Base-by-base conservation (phyloP, 768 basidiomycete species). In the Lactifluus rugatus region DNA sequence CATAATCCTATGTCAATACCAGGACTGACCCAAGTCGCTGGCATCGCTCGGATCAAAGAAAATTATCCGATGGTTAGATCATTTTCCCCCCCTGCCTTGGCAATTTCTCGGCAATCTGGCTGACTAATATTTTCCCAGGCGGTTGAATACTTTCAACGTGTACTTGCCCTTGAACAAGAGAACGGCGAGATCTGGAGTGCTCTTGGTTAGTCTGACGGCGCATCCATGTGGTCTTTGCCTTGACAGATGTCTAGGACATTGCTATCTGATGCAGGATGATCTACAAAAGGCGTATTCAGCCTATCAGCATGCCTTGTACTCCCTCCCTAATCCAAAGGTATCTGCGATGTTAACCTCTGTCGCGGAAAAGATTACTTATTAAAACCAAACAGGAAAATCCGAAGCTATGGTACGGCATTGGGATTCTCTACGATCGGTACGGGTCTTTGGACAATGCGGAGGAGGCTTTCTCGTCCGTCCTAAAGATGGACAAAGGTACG, bases 151-250 rank as follows among this genome's bases (percentile, higher is more conserved):
- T 98, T 96, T 70, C 91, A 96, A 66, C 85, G 94, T 47, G 93
- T 94, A 21, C 81, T 98, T 54, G 77, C 78, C 63, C 79, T 96
- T 57, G 86, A 93, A 66, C 91, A 92, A 73, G 93, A 96, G 73
- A 96, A 96, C 73, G 95, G 95, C 68, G 95, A 98, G 76, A 90
- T 96, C 57, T 98, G 95, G 95, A 93, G 91, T 67, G 93, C 94
- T 0, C 80, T 99, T 58, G 93, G 92, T 85, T 71, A 62, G 67
- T 77, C 52, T 54, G 55, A 42, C 70, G 68, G 39, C 57, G 39
- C 64, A 59, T 56, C 59, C 60, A 62, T 52, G 47, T 53, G 44
- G 44, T 28, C 55, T 47, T 46, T 32, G 61, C 7, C 25, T 16
- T 61, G 48, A 51, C 54, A 50, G 62, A 48, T 55, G 48, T 28